Conservation (phyloP, 129 eudicot species). For the Flaveria sonorensis region DNA sequence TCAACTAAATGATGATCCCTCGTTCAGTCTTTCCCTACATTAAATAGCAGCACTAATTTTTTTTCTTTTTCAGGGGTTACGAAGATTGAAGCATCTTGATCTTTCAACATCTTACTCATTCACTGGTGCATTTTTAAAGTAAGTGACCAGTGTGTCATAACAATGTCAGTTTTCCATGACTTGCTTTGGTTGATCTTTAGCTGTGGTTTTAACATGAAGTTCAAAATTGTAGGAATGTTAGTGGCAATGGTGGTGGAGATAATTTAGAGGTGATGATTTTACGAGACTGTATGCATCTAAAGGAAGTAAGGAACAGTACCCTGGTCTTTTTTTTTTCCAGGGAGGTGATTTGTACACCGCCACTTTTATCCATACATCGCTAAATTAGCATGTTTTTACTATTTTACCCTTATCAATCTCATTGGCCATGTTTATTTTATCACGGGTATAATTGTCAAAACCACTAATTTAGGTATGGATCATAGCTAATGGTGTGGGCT, state of each 20-base stretch:
- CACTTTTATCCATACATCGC: not conserved
- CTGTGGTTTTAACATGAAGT: not conserved
- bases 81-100: constrained; percentile 66
- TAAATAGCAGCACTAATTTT: not conserved
- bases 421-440: not conserved
- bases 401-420: constrained; percentile 2
- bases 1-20: not conserved
- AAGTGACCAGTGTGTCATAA: constrained; percentile 17
- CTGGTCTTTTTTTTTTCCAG: not conserved
- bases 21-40: not conserved
- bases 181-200: not conserved
- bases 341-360: not conserved
- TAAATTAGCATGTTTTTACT: not conserved
- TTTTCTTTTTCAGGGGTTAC: constrained; percentile 63
- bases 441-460: not conserved
- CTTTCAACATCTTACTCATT: constrained; percentile 77
- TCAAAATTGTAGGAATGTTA: constrained; percentile 50
- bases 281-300: constrained; percentile 82
- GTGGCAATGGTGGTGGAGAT: constrained; percentile 56
- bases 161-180: not conserved
- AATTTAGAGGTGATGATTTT: constrained; percentile 68
- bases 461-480: not conserved
- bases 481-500: not conserved
- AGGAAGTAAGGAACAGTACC: constrained; percentile 52
- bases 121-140: constrained; percentile 85